A percentile compares a stretch with the other conserved stretches of the same genome.
These are phyloP conservation scores for Gleditsia sinensis DNA, from an alignment of 306 rosid genomes.

Conservation along the genomic window DNA sequence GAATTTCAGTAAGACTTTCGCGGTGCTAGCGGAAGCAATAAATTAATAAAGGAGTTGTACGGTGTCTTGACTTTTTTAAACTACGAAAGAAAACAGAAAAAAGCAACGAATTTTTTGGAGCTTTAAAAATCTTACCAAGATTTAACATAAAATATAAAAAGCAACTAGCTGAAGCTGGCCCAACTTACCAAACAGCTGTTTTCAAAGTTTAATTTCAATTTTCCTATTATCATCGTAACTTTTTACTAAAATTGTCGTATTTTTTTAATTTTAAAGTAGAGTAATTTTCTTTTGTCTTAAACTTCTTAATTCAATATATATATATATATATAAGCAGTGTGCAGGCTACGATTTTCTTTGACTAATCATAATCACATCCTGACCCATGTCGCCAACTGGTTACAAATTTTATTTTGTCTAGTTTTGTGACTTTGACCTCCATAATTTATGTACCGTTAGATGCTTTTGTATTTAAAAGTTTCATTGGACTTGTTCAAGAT, in stretches of 20 bases:
- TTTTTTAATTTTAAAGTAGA: too few relatives aligned
- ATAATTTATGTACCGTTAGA: not conserved
- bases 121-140: not conserved
- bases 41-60: not conserved
- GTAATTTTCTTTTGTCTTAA: too few relatives aligned
- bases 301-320: too few relatives aligned
- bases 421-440: not conserved
- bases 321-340: too few relatives aligned
- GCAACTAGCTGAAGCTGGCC: too few relatives aligned
- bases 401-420: not conserved
- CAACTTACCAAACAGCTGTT: too few relatives aligned
- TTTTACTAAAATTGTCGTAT: too few relatives aligned
- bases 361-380: slow-evolving; percentile 31
- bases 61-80: slow-evolving; percentile 37
- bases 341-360: slow-evolving; percentile 48
- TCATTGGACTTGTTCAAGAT: not conserved
- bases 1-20: slow-evolving; percentile 33
- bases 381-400: not conserved
- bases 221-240: too few relatives aligned
- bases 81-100: not conserved
- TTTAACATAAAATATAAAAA: not conserved
- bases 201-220: too few relatives aligned
- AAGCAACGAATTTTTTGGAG: slow-evolving; percentile 17
- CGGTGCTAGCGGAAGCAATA: slow-evolving; percentile 8
- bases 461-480: not conserved